phyloP scores from a whole-genome alignment of 2,329 filamentous ascomycete species.

The Sporothrix pseudoabietina region DNA sequence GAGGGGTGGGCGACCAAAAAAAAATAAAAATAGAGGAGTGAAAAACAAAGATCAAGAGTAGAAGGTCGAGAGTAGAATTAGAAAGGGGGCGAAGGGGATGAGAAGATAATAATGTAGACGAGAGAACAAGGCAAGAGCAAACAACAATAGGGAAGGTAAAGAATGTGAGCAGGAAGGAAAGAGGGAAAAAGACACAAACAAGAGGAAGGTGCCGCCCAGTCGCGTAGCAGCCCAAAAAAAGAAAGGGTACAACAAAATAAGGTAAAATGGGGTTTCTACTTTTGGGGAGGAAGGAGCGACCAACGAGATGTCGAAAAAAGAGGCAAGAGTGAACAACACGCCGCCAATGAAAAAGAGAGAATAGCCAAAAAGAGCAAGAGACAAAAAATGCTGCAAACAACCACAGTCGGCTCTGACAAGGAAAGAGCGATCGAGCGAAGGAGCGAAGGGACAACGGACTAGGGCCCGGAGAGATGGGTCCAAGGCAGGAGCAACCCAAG shows the following conservation, averaged over 20 bases:
- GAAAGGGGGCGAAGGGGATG: conserved; percentile 19
- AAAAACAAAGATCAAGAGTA: not conserved
- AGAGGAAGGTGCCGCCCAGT: conserved; percentile 16
- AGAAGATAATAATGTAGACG: conserved; percentile 10
- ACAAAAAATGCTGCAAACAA: not conserved
- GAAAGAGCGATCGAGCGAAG: conserved; percentile 10
- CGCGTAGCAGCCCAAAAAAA: not conserved
- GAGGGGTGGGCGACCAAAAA: not conserved
- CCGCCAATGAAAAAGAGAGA: not conserved
- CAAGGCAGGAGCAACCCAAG: conserved; percentile 12
- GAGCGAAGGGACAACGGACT: not conserved
- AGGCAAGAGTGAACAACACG: not conserved
- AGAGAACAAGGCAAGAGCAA: conserved; percentile 21
- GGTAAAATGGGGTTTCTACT: not conserved
- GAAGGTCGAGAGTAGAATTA: not conserved
- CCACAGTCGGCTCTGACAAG: not conserved
- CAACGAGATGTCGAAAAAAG: not conserved
- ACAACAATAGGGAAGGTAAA: conserved; percentile 15
- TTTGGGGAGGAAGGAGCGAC: not conserved
- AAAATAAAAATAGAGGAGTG: conserved; percentile 24
- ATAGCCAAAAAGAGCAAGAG: not conserved
- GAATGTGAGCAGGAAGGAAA: not conserved
- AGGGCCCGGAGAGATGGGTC: conserved; percentile 12
- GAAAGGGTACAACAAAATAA: not conserved
- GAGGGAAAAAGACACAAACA: conserved; percentile 7